phyloP scores from a whole-genome alignment of 768 basidiomycete species.

The Suillus variegatus region DNA sequence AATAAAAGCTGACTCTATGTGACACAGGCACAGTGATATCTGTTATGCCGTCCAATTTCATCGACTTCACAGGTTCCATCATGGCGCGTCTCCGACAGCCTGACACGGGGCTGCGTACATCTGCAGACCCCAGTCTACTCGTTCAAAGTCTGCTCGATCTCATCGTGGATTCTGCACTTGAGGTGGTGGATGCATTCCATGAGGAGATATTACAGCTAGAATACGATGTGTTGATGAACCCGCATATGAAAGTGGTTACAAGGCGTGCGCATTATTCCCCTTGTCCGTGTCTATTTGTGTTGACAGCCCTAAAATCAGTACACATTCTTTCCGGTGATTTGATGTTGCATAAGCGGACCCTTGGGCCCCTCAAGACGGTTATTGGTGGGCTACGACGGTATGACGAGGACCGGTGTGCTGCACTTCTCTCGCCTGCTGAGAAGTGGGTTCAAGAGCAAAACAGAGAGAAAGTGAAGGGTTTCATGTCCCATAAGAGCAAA shows the following conservation, averaged over 20 bases:
- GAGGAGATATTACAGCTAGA: conserved; percentile 63
- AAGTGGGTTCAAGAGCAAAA: conserved; percentile 1
- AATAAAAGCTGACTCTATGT: neutral
- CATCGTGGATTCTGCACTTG: conserved; percentile 68
- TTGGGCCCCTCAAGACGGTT: conserved; percentile 70
- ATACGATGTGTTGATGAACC: conserved; percentile 56
- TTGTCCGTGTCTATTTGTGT: conserved; percentile 1
- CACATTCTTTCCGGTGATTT: conserved; percentile 79
- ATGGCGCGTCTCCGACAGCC: conserved; percentile 54
- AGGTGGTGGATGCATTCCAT: conserved; percentile 71
- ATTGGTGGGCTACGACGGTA: conserved; percentile 70
- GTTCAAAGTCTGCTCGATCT: conserved; percentile 70
- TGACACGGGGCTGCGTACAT: conserved; percentile 61
- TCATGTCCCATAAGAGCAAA: conserved; percentile 68
- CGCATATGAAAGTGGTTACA: conserved; percentile 61
- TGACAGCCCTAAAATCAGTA: conserved; percentile 40
- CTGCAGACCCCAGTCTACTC: conserved; percentile 67
- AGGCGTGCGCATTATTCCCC: conserved; percentile 41
- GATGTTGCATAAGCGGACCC: conserved; percentile 69
- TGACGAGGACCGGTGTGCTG: conserved; percentile 66
- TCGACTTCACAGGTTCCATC: conserved; percentile 57
- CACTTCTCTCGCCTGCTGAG: conserved; percentile 45
- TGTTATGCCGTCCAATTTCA: conserved; percentile 47
- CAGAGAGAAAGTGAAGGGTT: conserved; percentile 49
- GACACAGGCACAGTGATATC: conserved; percentile 62